Conservation (phyloP, 73 alveolate species). For the Blepharisma stoltei region DNA sequence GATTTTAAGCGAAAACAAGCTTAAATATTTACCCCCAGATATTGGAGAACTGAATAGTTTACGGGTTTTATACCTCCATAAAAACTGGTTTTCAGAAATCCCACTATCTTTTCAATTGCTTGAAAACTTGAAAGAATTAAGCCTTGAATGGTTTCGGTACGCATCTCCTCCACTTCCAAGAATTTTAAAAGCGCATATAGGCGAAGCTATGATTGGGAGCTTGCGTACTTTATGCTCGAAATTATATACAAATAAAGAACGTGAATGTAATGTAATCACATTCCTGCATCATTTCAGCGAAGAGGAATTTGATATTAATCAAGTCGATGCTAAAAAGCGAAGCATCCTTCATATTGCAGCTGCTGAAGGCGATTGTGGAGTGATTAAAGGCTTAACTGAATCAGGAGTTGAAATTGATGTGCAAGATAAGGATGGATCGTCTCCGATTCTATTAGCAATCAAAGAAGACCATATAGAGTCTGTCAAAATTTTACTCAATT, state of each 20-base stretch:
- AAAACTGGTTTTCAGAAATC: constrained; percentile 33
- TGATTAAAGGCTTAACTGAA: constrained; percentile 34
- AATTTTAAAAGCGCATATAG: constrained; percentile 18
- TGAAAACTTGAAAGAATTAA: constrained; percentile 33
- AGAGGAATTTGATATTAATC: constrained; percentile 35
- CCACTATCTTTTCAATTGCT: constrained; percentile 34
- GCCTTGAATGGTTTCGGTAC: constrained; percentile 52
- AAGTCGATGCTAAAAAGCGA: constrained; percentile 33
- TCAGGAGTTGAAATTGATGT: constrained; percentile 33
- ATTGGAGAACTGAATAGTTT: constrained; percentile 32
- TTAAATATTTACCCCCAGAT: constrained; percentile 36
- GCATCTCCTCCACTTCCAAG: constrained; percentile 46
- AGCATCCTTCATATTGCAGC: constrained; percentile 51
- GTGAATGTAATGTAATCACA: constrained; percentile 34
- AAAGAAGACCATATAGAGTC: constrained; percentile 44
- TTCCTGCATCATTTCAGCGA: constrained; percentile 41
- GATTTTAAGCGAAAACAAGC: constrained; percentile 36
- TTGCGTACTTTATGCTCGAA: constrained; percentile 30
- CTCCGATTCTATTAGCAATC: constrained; percentile 52
- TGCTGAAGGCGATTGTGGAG: constrained; percentile 53
- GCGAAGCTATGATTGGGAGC: constrained; percentile 32
- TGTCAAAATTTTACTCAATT: constrained; percentile 40
- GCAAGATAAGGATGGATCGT: constrained; percentile 49
- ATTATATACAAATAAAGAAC: constrained; percentile 16
- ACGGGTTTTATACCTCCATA: constrained; percentile 31